Base-by-base conservation (phyloP, 1,284 basidiomycete species). In the Sanguinoderma infundibulare region DNA sequence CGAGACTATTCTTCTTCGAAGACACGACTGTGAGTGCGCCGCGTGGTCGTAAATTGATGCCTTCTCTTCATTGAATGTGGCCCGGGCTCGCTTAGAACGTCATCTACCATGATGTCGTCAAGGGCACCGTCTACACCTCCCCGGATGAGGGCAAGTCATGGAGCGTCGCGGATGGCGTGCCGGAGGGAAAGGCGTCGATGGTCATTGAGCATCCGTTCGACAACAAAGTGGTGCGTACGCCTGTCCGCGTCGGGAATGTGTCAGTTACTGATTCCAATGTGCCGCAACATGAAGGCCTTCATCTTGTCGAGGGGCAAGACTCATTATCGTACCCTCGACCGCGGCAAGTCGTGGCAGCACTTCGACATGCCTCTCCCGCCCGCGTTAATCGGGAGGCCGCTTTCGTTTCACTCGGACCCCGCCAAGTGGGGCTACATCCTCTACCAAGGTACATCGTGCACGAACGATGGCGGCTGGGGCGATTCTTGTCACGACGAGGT, bases 71-170 rank as follows among this genome's bases (percentile, higher is more conserved):
- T 20, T 51, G 32, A 51, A 8, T 15, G n/a, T 20, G 5, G 17
- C 5, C 22, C n/a, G 35, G 38, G 12, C 36, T 44, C 17, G 50
- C 22, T 3, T 35, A 98, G 89, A 83, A 84, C 60, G 90, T 90
- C 10, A 80, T 98, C 55, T 95, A 94, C 72, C 93, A 96, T 73
- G 96, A 98, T 75, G 76, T 86, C 1, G 70, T 84, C 20, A 79
- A 83, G 12, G 86, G 90, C 10, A 81, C 86, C 60, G 82, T 98
- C 7, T 87, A 88, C 70, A 84, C 96, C 5, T 96, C 95, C 2
- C 79, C 83, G n/a, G 87, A 98, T 72, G 97, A 99, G 78, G 97
- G 97, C 54, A 95, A 90, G 77, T 77, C 78, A 0, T 98, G 96
- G 95, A 75, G 74, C 1, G 74, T 72, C 53, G 87, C 91, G 53